Conservation (phyloP, 257 asterid genomes). For the Gentiana dahurica region DNA sequence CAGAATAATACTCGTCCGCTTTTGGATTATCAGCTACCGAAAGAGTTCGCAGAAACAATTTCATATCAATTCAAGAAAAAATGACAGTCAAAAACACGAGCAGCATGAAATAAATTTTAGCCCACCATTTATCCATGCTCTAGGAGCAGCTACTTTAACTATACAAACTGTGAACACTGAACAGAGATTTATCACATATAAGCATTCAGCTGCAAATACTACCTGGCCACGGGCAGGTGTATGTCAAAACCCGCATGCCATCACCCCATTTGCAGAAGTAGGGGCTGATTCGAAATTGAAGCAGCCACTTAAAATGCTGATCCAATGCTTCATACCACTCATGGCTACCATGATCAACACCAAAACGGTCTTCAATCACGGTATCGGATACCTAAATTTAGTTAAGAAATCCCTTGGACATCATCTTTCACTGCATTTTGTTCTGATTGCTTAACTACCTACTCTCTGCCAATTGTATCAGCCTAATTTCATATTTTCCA, state of each 20-base stretch:
- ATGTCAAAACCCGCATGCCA: constrained; percentile 87
- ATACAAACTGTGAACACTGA: background rate
- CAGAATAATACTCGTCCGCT: constrained; percentile 86
- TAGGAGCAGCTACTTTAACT: background rate
- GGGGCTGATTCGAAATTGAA: constrained; percentile 90
- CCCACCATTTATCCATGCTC: no score
- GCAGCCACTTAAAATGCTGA: constrained; percentile 91
- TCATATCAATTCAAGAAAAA: background rate
- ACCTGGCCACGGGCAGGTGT: constrained; percentile 99
- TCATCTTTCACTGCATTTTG: constrained; percentile 3
- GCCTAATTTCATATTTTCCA: no score
- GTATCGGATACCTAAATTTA: constrained; percentile 77
- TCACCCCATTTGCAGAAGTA: constrained; percentile 99
- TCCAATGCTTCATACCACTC: constrained; percentile 89
- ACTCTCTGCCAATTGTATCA: no score
- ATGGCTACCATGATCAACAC: constrained; percentile 89
- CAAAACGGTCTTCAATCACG: constrained; percentile 95
- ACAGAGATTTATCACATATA: background rate
- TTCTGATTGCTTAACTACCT: background rate
- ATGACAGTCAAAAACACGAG: background rate
- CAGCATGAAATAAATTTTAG: background rate
- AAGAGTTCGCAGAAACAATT: constrained; percentile 6
- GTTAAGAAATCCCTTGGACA: constrained; percentile 33
- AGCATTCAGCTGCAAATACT: constrained; percentile 7
- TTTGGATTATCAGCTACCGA: constrained; percentile 91